Base-by-base conservation (phyloP, 495 filamentous ascomycete genomes). In the Peziza echinospora region DNA sequence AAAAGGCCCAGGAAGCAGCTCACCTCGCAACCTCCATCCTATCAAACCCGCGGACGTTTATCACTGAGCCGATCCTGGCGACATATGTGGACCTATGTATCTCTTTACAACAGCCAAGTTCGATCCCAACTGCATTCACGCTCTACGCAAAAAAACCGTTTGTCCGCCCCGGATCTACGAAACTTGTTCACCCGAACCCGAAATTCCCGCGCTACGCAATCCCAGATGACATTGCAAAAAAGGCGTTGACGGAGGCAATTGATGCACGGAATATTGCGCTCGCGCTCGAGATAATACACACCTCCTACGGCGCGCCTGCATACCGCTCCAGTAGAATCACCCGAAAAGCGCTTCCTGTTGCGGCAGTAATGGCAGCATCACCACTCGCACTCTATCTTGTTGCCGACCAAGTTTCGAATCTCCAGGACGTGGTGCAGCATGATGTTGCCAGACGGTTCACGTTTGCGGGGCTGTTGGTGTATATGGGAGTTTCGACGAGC, bases 61-160 rank as follows among this genome's bases (percentile, higher is more conserved):
- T 97, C 54, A 78, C 84, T 4, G 77, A 75, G 1, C 60, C 67
- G 23, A 62, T 83, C 0, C 71, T 97, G 7, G 60, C 69, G 16
- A 58, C 63, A 46, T 94, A 92, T 54, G 73, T 86, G 42, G 64
- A 68, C 21, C 72, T 79, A 24, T 83, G 92, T 55, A 65, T 71
- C 16, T 64, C 71, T n/a, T 71, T 94, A 49, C 67, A 72, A 45
- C 74, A 67, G 41, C 76, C 83, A 10, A 66, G 81, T 48, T 73
- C 75, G 25, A 71, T 94, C 58, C 83, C 89, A 2, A 69, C 77
- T 40, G 73, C 81, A 41, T 80, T 97, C 65, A 59, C 72, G 39
- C 71, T 96, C 26, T 96, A 84, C 54, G 84, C 83, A 45, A 70
- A 70, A 56, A 97, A 96, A 61, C 81, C 82, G 13, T 47, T 44